Evolutionary conservation across 768 basidiomycete genomes (phyloP).

Genomic region (Phlebiopsis flavidoalba): DNA sequence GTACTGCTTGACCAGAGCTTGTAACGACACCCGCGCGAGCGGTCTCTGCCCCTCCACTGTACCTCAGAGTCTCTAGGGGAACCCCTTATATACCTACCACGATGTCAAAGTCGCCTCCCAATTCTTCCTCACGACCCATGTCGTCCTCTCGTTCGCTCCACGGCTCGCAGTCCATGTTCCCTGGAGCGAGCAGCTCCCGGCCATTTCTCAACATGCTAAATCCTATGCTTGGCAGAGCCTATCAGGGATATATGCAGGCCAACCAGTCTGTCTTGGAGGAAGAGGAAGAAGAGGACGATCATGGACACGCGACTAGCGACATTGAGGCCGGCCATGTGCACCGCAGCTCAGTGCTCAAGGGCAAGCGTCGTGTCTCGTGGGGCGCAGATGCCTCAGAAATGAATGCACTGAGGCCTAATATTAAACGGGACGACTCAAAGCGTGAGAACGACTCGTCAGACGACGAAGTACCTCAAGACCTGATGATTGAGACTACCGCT

Average conservation of each 20-base stretch:
- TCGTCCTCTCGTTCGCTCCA: conserved; percentile 23
- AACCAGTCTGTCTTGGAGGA: conserved; percentile 70
- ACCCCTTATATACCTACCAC: not conserved
- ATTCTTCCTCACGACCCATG: conserved; percentile 10
- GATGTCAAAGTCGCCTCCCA: conserved; percentile 12
- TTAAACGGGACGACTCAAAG: conserved; percentile 58
- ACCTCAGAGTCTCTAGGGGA: not conserved
- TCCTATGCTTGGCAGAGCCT: conserved; percentile 68
- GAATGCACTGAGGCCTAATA: conserved; percentile 63
- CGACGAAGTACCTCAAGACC: conserved; percentile 81
- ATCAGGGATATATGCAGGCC: conserved; percentile 74
- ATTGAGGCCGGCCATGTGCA: conserved; percentile 55
- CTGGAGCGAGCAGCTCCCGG: conserved; percentile 53
- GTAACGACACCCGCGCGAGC: not conserved
- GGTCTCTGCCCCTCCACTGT: not conserved
- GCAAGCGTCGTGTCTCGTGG: conserved; percentile 54
- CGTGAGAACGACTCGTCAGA: conserved; percentile 64
- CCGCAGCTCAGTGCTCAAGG: conserved; percentile 29
- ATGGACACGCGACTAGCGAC: conserved; percentile 44
- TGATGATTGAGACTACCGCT: conserved; percentile 75
- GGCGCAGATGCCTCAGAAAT: conserved; percentile 50
- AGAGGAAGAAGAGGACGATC: conserved; percentile 53
- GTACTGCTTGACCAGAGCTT: conserved; percentile 2
- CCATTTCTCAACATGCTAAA: conserved; percentile 82
- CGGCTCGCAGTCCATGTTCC: conserved; percentile 31